phyloP scores from a whole-genome alignment of 225 moss, liverwort and hornwort genomes.

The Physcomitrellopsis africana region DNA sequence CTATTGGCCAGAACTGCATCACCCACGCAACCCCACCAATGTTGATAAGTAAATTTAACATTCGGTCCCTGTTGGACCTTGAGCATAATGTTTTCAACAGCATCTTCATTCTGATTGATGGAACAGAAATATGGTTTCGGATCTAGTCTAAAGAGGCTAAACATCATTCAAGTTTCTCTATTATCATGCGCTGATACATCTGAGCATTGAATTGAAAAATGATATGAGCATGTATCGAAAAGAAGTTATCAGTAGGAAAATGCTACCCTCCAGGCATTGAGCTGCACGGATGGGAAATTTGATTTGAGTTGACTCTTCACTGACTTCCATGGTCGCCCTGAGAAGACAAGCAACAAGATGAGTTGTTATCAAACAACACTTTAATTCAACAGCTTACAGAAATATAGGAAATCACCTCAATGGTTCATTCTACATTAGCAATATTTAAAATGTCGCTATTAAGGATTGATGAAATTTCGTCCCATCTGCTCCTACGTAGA shows the following conservation, averaged over 20 bases:
- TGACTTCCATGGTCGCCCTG: slow-evolving; percentile 80
- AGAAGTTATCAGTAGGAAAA: slow-evolving; percentile 9
- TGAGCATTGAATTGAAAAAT: background rate
- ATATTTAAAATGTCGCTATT: background rate
- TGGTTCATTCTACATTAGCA: background rate
- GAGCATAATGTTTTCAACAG: too few species aligned
- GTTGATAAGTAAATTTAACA: slow-evolving; percentile 11
- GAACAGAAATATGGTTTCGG: background rate
- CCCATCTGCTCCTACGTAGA: background rate
- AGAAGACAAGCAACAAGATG: slow-evolving; percentile 12
- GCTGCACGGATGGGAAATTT: slow-evolving; percentile 68
- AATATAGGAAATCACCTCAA: background rate
- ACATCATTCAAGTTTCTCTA: background rate
- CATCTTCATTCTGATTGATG: too few species aligned
- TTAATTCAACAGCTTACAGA: background rate
- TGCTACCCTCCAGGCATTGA: slow-evolving; percentile 89
- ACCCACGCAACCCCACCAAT: slow-evolving; percentile 1
- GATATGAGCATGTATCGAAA: background rate
- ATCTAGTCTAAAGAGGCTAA: background rate
- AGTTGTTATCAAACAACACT: slow-evolving; percentile 8
- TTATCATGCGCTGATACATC: background rate
- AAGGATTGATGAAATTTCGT: background rate
- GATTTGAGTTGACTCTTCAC: slow-evolving; percentile 66
- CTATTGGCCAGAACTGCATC: slow-evolving; percentile 94
- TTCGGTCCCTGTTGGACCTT: background rate